These are phyloP conservation scores for Amanita phalloides DNA, from an alignment of 768 basidiomycete species.

Conservation along the genomic window DNA sequence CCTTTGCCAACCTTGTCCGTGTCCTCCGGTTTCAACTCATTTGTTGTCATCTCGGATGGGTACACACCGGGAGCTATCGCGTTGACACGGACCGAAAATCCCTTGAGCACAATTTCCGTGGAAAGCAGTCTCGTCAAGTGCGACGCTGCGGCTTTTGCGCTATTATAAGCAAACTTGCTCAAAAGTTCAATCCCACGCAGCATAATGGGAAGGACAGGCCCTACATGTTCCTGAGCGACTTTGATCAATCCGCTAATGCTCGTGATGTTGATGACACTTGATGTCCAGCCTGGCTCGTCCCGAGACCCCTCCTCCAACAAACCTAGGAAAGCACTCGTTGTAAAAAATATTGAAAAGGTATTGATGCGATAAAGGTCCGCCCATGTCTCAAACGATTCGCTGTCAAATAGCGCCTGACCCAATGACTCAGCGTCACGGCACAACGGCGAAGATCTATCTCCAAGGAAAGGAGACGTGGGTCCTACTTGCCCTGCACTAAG, in stretches of 20 bases:
- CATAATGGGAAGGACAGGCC: slow-evolving; percentile 12
- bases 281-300: slow-evolving; percentile 45
- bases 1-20: slow-evolving; percentile 50
- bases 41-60: slow-evolving; percentile 66
- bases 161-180: slow-evolving; percentile 72
- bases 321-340: slow-evolving; percentile 67
- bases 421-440: slow-evolving; percentile 54
- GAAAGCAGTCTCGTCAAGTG: slow-evolving; percentile 72
- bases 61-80: slow-evolving; percentile 71
- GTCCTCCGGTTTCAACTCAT: slow-evolving; percentile 31
- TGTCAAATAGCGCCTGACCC: slow-evolving; percentile 59
- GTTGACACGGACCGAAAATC: slow-evolving; percentile 60
- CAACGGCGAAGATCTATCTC: slow-evolving; percentile 43
- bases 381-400: slow-evolving; percentile 58
- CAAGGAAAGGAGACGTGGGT: slow-evolving; percentile 49
- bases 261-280: slow-evolving; percentile 67
- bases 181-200: background rate
- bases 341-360: slow-evolving; percentile 68
- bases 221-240: slow-evolving; percentile 68
- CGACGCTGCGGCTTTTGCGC: slow-evolving; percentile 65
- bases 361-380: slow-evolving; percentile 52
- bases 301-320: slow-evolving; percentile 63
- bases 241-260: slow-evolving; percentile 67
- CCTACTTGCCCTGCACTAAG: slow-evolving; percentile 67
- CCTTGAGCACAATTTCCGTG: slow-evolving; percentile 64